Percentiles rank a stretch among this genome's conserved stretches.
phyloP scores from a whole-genome alignment of 129 eudicot species.

The Logfia minima region DNA sequence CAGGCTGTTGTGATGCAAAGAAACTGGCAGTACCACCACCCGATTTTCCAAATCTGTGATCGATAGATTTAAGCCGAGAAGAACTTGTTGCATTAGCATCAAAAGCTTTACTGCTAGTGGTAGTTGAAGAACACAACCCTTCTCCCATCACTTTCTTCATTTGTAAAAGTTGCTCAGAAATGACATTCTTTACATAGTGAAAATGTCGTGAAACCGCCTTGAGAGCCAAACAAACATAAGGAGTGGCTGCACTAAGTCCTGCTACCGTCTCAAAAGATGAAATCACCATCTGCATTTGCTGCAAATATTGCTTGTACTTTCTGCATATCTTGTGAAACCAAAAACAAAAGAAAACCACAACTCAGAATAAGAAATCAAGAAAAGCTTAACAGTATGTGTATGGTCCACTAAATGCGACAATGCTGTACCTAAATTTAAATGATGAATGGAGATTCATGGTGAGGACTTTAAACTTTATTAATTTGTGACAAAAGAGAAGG shows the following conservation, averaged over 20 bases:
- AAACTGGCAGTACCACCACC: constrained; percentile 33
- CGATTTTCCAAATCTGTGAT: constrained; percentile 36
- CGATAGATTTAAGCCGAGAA: constrained; percentile 41
- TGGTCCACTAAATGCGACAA: constrained; percentile 10
- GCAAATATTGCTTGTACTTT: constrained; percentile 81
- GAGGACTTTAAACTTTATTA: constrained; percentile 17
- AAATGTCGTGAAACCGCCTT: constrained; percentile 68
- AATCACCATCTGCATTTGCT: constrained; percentile 84
- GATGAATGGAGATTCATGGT: constrained; percentile 31
- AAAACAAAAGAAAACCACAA: not conserved
- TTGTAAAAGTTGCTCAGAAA: constrained; percentile 56
- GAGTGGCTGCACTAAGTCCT: constrained; percentile 72
- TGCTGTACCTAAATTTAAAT: constrained; percentile 9
- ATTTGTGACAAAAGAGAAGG: constrained; percentile 38
- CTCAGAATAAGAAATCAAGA: not conserved
- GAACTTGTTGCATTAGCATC: constrained; percentile 36
- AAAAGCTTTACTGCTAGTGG: constrained; percentile 34
- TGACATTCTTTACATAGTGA: constrained; percentile 58
- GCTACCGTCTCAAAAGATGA: constrained; percentile 80
- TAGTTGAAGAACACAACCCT: constrained; percentile 48
- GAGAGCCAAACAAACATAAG: constrained; percentile 66
- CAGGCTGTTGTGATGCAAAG: constrained; percentile 55
- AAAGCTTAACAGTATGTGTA: not conserved
- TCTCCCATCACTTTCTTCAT: constrained; percentile 48
- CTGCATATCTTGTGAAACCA: constrained; percentile 54